These are phyloP conservation scores for Protostelium mycophagum DNA, from an alignment of 78 protist genomes.

Conservation along the genomic window DNA sequence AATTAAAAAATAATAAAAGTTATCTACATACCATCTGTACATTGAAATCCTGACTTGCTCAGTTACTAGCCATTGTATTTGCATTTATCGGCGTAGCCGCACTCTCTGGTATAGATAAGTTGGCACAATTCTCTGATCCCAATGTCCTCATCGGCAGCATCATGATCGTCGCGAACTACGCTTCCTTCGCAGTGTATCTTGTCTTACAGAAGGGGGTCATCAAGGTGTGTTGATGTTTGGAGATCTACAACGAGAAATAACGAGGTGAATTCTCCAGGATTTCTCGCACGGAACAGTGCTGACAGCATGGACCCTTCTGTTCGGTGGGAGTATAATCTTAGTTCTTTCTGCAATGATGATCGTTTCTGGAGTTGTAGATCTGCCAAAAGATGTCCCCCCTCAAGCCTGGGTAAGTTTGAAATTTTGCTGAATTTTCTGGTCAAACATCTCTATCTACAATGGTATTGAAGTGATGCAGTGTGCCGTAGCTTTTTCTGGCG, in stretches of 20 bases:
- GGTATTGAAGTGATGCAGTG: too few species aligned
- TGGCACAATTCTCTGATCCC: not conserved
- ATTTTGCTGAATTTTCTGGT: not conserved
- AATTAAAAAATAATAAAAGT: too few species aligned
- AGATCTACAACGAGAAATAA: not conserved
- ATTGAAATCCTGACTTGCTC: too few species aligned
- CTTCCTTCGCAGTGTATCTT: not conserved
- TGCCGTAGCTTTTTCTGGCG: not conserved
- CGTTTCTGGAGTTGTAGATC: not conserved
- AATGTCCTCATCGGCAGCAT: not conserved
- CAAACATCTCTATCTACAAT: not conserved
- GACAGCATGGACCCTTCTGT: not conserved
- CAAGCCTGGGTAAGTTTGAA: not conserved
- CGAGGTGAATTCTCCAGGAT: not conserved
- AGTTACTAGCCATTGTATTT: not conserved
- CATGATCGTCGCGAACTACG: not conserved
- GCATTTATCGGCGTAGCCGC: not conserved
- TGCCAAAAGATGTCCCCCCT: not conserved
- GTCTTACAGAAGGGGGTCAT: not conserved
- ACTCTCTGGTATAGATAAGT: not conserved
- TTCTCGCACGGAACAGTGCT: not conserved
- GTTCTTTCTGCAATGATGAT: not conserved
- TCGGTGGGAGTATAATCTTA: not conserved
- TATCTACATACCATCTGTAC: too few species aligned
- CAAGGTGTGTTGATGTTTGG: not conserved